Conservation (phyloP, 1,284 basidiomycete species). For the Ustilago xerochloae region DNA sequence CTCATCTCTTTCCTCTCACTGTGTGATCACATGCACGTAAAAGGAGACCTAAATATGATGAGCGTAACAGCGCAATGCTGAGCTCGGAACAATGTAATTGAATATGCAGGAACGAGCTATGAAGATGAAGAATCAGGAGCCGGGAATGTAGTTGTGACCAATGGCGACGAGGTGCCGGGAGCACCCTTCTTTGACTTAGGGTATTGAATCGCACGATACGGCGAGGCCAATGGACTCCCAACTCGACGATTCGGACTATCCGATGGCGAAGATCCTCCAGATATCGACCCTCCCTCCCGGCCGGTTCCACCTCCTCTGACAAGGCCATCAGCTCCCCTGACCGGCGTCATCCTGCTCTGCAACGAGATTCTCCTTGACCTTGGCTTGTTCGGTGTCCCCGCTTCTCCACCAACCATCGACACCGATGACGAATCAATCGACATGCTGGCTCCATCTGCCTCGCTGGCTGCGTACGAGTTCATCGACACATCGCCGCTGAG, state of each 20-base stretch:
- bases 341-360: slow-evolving; percentile 23
- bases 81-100: not conserved
- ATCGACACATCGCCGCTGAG: slow-evolving; percentile 31
- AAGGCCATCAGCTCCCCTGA: not conserved
- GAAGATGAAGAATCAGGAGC: not conserved
- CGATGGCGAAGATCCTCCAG: slow-evolving; percentile 16
- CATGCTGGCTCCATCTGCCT: slow-evolving; percentile 23
- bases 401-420: slow-evolving; percentile 1
- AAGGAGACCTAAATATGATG: not conserved
- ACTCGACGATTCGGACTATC: slow-evolving; percentile 24
- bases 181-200: slow-evolving; percentile 21
- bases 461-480: slow-evolving; percentile 13
- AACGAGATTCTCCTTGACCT: slow-evolving; percentile 30
- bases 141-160: slow-evolving; percentile 18
- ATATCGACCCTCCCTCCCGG: slow-evolving; percentile 1
- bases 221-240: slow-evolving; percentile 28
- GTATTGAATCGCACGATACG: slow-evolving; percentile 33
- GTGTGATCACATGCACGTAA: not conserved
- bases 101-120: not conserved
- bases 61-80: not conserved
- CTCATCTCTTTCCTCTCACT: not conserved
- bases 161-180: slow-evolving; percentile 15
- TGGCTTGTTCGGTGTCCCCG: slow-evolving; percentile 22
- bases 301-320: not conserved
- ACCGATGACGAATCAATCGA: slow-evolving; percentile 27